Percentiles rank a stretch among this genome's conserved stretches.
These are phyloP conservation scores for Didymella pomorum DNA, from an alignment of 2,329 filamentous ascomycete genomes.

Conservation along the genomic window DNA sequence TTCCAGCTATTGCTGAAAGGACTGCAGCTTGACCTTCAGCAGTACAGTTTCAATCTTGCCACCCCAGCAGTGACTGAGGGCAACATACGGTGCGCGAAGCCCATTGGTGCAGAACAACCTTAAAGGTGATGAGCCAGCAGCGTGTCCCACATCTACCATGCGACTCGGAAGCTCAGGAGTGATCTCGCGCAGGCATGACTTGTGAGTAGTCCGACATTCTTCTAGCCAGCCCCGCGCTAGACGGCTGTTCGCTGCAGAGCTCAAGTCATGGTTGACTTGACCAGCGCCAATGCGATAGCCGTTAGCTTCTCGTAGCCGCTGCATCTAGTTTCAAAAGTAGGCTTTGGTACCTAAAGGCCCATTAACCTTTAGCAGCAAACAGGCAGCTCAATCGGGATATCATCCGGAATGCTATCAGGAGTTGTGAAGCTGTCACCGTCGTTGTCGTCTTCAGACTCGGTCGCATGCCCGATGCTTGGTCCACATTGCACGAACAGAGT, in stretches of 20 bases:
- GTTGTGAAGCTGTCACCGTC: not conserved
- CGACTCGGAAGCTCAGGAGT: not conserved
- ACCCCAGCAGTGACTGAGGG: not conserved
- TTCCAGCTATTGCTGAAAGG: not conserved
- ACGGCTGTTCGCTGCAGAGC: not conserved
- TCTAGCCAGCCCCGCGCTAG: not conserved
- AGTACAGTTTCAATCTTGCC: not conserved
- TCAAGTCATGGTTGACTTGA: not conserved
- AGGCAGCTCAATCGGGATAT: not conserved
- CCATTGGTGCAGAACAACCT: not conserved
- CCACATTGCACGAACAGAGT: not conserved
- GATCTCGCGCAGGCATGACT: not conserved
- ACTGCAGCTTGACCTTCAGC: not conserved
- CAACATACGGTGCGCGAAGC: not conserved
- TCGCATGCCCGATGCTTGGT: not conserved
- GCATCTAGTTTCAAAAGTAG: not conserved
- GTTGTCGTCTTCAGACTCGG: not conserved
- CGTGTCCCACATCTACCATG: not conserved
- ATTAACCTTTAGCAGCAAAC: not conserved
- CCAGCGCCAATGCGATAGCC: not conserved
- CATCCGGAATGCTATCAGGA: not conserved
- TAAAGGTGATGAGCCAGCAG: not conserved
- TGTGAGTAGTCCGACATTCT: not conserved
- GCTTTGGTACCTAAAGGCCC: not conserved
- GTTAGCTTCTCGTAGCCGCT: not conserved